Percentiles rank a stretch among this genome's conserved stretches.
These are phyloP conservation scores for Tardiomyces depauwii DNA, from an alignment of 1,139 yeast species.

Conservation along the genomic window DNA sequence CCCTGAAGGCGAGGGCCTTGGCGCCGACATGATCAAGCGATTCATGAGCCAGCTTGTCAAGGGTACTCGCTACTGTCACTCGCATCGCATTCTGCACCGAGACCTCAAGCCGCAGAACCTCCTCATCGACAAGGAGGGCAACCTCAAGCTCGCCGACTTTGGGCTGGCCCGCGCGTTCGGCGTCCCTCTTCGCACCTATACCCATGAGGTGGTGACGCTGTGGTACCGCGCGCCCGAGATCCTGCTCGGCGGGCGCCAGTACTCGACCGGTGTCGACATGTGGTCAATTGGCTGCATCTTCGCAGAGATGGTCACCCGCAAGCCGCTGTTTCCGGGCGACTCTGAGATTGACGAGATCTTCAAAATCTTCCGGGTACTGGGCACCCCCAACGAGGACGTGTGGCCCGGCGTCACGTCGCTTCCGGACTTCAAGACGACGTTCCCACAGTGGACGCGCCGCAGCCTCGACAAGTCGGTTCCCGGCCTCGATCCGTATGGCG, in stretches of 20 bases:
- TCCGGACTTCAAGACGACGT: slow-evolving; percentile 91
- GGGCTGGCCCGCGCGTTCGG: slow-evolving; percentile 98
- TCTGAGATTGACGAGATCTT: slow-evolving; percentile 96
- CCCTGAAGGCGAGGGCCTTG: slow-evolving; percentile 86
- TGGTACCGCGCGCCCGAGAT: slow-evolving; percentile 99
- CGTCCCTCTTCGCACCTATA: slow-evolving; percentile 89
- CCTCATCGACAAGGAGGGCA: slow-evolving; percentile 90
- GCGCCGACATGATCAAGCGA: slow-evolving; percentile 80
- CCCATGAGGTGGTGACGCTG: slow-evolving; percentile 94
- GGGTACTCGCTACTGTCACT: slow-evolving; percentile 92
- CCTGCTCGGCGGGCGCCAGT: slow-evolving; percentile 89
- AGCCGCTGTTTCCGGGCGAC: slow-evolving; percentile 95
- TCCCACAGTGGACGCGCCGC: slow-evolving; percentile 88
- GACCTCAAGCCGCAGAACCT: slow-evolving; percentile 95
- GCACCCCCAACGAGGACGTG: slow-evolving; percentile 85
- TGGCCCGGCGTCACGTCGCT: slow-evolving; percentile 96
- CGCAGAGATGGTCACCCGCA: slow-evolving; percentile 96
- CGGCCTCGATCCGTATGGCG: slow-evolving; percentile 67
- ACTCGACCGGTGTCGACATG: slow-evolving; percentile 96
- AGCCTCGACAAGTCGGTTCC: slow-evolving; percentile 67
- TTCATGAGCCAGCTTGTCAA: slow-evolving; percentile 87
- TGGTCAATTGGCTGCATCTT: slow-evolving; percentile 98
- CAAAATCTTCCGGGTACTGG: slow-evolving; percentile 82
- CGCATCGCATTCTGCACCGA: slow-evolving; percentile 89
- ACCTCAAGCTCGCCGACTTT: slow-evolving; percentile 89